Conservation (phyloP, 208 protist species). For the Trypanosomatidae sp. region DNA sequence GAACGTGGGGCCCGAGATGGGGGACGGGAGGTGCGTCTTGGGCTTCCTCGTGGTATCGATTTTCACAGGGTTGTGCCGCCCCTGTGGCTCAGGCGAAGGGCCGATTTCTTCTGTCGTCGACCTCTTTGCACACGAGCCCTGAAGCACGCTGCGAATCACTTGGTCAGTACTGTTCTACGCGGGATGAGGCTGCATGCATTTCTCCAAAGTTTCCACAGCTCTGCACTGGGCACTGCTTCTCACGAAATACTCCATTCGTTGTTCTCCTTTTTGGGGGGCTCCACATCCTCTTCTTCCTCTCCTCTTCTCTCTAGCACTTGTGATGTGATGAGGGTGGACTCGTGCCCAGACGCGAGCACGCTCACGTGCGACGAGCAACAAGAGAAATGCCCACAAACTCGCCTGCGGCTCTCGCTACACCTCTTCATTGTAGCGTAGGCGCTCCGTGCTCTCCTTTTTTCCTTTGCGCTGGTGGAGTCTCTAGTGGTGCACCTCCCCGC, state of each 20-base stretch:
- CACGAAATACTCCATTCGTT: not conserved
- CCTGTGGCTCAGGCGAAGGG: no score
- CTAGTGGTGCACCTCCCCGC: not conserved
- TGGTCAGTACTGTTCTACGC: not conserved
- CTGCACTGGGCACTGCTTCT: not conserved
- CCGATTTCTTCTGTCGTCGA: no score
- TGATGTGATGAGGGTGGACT: not conserved
- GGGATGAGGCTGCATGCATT: not conserved
- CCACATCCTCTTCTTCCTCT: not conserved
- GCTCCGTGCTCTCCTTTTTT: not conserved
- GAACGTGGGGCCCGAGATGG: not conserved
- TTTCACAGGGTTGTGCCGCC: no score
- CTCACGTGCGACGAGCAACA: not conserved
- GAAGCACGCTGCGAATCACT: not conserved
- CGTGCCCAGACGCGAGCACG: not conserved
- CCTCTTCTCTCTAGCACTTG: not conserved
- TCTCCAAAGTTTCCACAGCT: not conserved
- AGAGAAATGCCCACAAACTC: not conserved
- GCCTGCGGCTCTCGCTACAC: not conserved
- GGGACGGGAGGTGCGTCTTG: no score
- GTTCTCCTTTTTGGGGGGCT: not conserved
- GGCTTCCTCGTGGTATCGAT: no score
- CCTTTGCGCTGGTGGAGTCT: not conserved
- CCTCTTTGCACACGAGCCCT: not conserved
- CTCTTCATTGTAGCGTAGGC: not conserved